phyloP scores from a whole-genome alignment of 1,284 basidiomycete genomes.

The Peniophora sp. region DNA sequence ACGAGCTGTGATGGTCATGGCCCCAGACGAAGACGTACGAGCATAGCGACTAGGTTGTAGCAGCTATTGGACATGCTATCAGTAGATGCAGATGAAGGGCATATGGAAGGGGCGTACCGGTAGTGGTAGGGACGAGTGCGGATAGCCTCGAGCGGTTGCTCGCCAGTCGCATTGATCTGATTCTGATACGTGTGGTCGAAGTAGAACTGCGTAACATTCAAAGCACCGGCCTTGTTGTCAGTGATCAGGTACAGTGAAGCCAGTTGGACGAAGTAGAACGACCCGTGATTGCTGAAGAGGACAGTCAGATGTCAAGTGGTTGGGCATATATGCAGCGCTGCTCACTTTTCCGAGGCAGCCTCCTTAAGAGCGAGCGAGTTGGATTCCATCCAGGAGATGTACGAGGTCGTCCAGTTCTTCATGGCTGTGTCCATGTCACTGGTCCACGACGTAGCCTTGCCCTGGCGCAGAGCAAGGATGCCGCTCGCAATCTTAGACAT shows the following conservation, averaged over 20 bases:
- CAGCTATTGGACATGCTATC: constrained; percentile 11
- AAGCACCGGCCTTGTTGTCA: constrained; percentile 32
- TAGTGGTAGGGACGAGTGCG: constrained; percentile 19
- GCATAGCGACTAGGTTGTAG: constrained; percentile 62
- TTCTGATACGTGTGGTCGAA: constrained; percentile 38
- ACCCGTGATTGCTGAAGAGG: constrained; percentile 8
- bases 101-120: constrained; percentile 25
- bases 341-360: constrained; percentile 42
- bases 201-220: constrained; percentile 30
- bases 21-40: too few relatives aligned
- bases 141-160: constrained; percentile 24
- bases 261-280: constrained; percentile 25
- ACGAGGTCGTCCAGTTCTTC: constrained; percentile 37
- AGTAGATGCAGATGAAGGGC: constrained; percentile 39
- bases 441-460: constrained; percentile 44
- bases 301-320: neutral
- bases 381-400: constrained; percentile 47
- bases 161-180: constrained; percentile 48
- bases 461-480: constrained; percentile 45
- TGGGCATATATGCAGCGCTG: neutral
- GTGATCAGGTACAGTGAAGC: constrained; percentile 28
- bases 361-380: constrained; percentile 29
- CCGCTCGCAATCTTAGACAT: constrained; percentile 52
- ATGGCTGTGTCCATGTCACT: constrained; percentile 37
- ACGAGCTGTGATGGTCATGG: too few relatives aligned